Conservation (phyloP, 169 alveolate species). For the Plasmodium adleri region DNA sequence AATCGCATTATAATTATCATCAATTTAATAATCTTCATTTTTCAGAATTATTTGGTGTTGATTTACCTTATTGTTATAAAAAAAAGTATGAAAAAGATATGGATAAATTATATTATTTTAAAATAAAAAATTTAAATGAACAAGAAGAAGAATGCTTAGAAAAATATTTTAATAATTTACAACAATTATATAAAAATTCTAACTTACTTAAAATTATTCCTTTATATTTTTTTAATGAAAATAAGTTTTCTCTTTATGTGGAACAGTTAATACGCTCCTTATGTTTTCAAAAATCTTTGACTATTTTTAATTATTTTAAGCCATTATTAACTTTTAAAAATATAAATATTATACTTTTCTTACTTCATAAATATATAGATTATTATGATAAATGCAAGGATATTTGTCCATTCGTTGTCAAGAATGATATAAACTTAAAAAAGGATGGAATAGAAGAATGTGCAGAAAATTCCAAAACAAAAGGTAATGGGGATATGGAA, state of each 20-base stretch:
- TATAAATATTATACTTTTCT: conserved; percentile 60
- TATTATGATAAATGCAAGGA: conserved; percentile 33
- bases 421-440: not conserved
- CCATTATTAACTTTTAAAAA: conserved; percentile 39
- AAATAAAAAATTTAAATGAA: conserved; percentile 50
- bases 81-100: conserved; percentile 54
- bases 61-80: conserved; percentile 28
- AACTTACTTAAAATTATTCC: conserved; percentile 66
- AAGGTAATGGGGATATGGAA: too few species aligned
- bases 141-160: conserved; percentile 60
- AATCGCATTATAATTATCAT: too few species aligned
- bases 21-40: conserved; percentile 35
- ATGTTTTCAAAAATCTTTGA: conserved; percentile 63
- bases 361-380: conserved; percentile 47
- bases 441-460: not conserved
- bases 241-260: conserved; percentile 29
- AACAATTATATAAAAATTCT: conserved; percentile 41
- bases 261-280: conserved; percentile 58
- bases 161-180: conserved; percentile 52
- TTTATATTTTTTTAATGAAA: conserved; percentile 64
- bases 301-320: conserved; percentile 50
- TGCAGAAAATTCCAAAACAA: too few species aligned
- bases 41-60: conserved; percentile 42
- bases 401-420: conserved; percentile 3
- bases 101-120: conserved; percentile 47